Conservation (phyloP, 768 basidiomycete genomes). For the Russula olivacea region DNA sequence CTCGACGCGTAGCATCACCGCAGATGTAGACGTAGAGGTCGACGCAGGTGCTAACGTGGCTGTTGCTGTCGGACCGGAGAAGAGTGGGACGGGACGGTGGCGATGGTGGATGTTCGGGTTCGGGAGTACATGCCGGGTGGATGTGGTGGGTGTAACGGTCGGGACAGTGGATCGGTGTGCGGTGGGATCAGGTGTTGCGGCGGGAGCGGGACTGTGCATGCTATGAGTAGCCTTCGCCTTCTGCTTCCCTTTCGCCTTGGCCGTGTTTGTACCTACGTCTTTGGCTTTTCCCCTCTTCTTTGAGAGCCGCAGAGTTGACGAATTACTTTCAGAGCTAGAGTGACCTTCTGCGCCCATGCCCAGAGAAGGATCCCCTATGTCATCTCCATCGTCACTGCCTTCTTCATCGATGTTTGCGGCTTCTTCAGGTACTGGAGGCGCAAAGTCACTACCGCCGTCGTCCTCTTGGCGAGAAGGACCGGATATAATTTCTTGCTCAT, state of each 20-base stretch:
- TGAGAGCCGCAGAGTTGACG: constrained; percentile 27
- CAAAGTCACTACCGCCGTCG: constrained; percentile 52
- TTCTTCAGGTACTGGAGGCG: constrained; percentile 38
- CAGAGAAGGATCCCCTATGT: not conserved
- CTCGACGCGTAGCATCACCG: constrained; percentile 38
- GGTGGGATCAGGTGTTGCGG: not conserved
- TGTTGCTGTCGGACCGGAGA: constrained; percentile 31
- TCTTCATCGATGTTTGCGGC: constrained; percentile 31
- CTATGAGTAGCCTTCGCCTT: not conserved
- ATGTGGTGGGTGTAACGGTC: not conserved
- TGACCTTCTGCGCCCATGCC: not conserved
- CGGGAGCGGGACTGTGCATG: not conserved
- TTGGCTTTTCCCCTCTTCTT: constrained; percentile 22
- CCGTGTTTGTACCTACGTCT: not conserved
- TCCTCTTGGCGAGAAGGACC: constrained; percentile 38
- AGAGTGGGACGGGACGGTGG: constrained; percentile 62
- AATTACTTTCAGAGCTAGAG: constrained; percentile 20
- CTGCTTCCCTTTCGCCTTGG: not conserved
- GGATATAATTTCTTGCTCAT: constrained; percentile 31
- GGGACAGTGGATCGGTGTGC: not conserved
- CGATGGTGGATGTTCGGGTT: constrained; percentile 66
- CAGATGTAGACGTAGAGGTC: not conserved
- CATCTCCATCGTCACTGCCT: too few relatives aligned
- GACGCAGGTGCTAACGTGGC: constrained; percentile 27
- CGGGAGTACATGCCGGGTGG: constrained; percentile 47